A percentile compares a stretch with the other conserved stretches of the same genome.
phyloP scores from a whole-genome alignment of 2,329 filamentous ascomycete species.

The Lachnellula arida region DNA sequence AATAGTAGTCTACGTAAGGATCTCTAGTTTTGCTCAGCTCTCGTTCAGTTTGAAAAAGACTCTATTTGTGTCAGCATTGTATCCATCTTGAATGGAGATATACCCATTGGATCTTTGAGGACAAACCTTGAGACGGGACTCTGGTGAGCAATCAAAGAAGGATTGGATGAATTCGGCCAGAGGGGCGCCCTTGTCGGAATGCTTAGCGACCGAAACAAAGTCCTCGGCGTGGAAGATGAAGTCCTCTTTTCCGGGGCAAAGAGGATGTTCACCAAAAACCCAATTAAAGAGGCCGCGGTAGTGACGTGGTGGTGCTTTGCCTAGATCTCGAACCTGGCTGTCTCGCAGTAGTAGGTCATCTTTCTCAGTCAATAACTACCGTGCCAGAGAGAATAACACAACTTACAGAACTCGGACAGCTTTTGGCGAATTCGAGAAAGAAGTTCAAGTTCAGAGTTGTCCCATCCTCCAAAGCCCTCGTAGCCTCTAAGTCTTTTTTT shows the following conservation, averaged over 20 bases:
- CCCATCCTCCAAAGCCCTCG: background rate
- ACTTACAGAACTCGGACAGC: constrained; percentile 5
- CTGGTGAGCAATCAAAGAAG: background rate
- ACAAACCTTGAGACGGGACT: background rate
- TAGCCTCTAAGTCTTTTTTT: constrained; percentile 1
- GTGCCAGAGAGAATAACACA: background rate
- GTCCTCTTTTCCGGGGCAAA: background rate
- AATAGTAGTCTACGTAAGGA: constrained; percentile 2
- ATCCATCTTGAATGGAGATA: background rate
- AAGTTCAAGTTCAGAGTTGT: constrained; percentile 1
- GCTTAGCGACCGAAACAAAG: constrained; percentile 1
- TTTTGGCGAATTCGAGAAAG: constrained; percentile 1
- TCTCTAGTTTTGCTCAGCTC: constrained; percentile 9
- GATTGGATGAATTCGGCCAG: constrained; percentile 1
- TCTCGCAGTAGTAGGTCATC: background rate
- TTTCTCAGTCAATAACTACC: background rate
- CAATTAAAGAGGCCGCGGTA: background rate
- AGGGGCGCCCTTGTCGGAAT: background rate
- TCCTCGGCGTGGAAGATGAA: constrained; percentile 8
- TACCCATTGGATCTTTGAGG: background rate
- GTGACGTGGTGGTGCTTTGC: constrained; percentile 2
- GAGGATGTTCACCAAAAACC: background rate
- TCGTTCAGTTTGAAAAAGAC: constrained; percentile 6
- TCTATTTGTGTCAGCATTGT: constrained; percentile 2
- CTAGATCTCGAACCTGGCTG: background rate